These are phyloP conservation scores for Aspergillus sp. DNA, from an alignment of 2,329 filamentous ascomycete species.

Conservation along the genomic window DNA sequence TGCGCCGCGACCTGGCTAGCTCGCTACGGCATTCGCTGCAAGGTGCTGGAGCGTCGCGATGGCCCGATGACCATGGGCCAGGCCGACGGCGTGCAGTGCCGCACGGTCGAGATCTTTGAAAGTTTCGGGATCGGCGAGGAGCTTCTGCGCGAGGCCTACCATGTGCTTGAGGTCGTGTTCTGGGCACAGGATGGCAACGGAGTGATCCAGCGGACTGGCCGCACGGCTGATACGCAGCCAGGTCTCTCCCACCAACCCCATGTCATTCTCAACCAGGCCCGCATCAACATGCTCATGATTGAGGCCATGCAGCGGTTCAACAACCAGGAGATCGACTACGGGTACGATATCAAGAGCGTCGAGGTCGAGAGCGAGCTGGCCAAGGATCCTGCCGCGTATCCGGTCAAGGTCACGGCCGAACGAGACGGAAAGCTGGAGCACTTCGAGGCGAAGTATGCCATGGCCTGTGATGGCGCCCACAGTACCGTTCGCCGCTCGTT, in stretches of 20 bases:
- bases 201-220: conserved; percentile 47
- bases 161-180: conserved; percentile 58
- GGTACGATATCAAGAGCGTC: conserved; percentile 50
- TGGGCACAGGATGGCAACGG: conserved; percentile 45
- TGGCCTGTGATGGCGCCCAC: conserved; percentile 51
- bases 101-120: conserved; percentile 62
- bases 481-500: conserved; percentile 39
- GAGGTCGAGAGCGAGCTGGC: conserved; percentile 47
- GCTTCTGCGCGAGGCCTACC: conserved; percentile 56
- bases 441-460: conserved; percentile 53
- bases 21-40: conserved; percentile 54
- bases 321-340: conserved; percentile 53
- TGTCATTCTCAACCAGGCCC: conserved; percentile 57
- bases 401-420: conserved; percentile 44
- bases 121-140: conserved; percentile 56
- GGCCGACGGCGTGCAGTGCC: conserved; percentile 62
- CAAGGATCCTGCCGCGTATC: conserved; percentile 39
- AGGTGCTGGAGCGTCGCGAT: conserved; percentile 55
- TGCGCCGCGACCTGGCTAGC: conserved; percentile 61
- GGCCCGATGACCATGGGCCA: conserved; percentile 59
- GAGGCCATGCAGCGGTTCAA: conserved; percentile 45
- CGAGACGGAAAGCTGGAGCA: conserved; percentile 40
- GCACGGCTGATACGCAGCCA: conserved; percentile 53
- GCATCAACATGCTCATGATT: conserved; percentile 55
- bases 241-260: conserved; percentile 55